Evolutionary conservation across 2,329 filamentous ascomycete genomes (phyloP).

Genomic region (Byssoonygena ceratinophila): DNA sequence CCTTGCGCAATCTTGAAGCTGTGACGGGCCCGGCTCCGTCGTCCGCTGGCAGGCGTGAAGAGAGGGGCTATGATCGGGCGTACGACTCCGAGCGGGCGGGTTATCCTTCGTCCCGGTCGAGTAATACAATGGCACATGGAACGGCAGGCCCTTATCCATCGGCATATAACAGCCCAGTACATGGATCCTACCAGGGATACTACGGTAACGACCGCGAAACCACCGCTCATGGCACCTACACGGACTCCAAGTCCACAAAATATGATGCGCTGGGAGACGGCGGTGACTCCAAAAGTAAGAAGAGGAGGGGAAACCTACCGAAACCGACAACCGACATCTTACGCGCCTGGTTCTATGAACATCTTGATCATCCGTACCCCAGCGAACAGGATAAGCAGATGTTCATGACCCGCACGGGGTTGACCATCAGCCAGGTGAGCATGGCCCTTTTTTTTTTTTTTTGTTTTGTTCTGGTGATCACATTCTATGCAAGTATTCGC

Average conservation of each 20-base stretch:
- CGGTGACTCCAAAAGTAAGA: slow-evolving; percentile 36
- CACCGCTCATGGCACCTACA: neutral
- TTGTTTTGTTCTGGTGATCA: neutral
- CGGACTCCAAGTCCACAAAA: slow-evolving; percentile 8
- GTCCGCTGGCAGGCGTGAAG: neutral
- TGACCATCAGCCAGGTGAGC: slow-evolving; percentile 58
- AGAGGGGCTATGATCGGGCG: neutral
- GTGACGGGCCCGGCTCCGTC: neutral
- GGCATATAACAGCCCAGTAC: slow-evolving; percentile 5
- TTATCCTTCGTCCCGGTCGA: slow-evolving; percentile 4
- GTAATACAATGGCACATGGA: neutral
- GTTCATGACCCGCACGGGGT: slow-evolving; percentile 61
- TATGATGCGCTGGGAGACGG: slow-evolving; percentile 5
- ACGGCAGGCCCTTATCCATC: neutral
- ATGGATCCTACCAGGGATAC: slow-evolving; percentile 10
- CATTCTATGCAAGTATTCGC: neutral
- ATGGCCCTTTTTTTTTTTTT: neutral
- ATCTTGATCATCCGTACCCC: slow-evolving; percentile 72
- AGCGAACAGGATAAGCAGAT: slow-evolving; percentile 80
- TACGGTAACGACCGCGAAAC: slow-evolving; percentile 1
- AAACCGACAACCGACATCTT: slow-evolving; percentile 79
- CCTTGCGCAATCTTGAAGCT: neutral
- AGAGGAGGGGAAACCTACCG: slow-evolving; percentile 73
- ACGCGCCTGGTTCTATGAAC: slow-evolving; percentile 66
- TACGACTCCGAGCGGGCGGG: slow-evolving; percentile 1